Percentiles rank a stretch among this genome's conserved stretches.
These are phyloP conservation scores for Podospora comata DNA, from an alignment of 495 filamentous ascomycete species.

Conservation along the genomic window DNA sequence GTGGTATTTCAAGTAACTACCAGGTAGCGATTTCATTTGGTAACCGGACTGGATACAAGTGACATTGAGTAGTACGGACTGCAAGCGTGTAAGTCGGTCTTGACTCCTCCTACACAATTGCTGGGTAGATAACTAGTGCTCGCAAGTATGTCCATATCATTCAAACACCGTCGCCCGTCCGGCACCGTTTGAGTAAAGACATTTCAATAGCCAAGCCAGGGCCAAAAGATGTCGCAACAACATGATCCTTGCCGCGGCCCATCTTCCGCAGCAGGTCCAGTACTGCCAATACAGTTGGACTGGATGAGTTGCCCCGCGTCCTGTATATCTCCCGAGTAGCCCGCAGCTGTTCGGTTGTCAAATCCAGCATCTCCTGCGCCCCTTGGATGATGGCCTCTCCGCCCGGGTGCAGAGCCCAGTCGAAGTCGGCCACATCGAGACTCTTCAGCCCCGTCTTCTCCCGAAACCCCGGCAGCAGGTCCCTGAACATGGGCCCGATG, in stretches of 20 bases:
- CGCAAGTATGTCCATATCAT: too few species aligned
- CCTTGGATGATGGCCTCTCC: conserved; percentile 47
- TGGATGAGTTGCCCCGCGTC: too few species aligned
- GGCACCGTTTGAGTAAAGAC: conserved; percentile 20
- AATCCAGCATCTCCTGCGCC: conserved; percentile 32
- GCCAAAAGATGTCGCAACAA: conserved; percentile 46
- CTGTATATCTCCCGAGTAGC: conserved; percentile 9
- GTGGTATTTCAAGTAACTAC: too few species aligned
- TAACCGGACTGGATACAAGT: too few species aligned
- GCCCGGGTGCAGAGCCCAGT: conserved; percentile 52
- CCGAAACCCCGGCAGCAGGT: not conserved
- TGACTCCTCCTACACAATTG: too few species aligned
- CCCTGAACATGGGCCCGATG: conserved; percentile 13
- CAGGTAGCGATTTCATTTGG: too few species aligned
- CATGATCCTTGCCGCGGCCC: conserved; percentile 35
- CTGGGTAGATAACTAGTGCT: too few species aligned
- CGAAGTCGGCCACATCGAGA: conserved; percentile 31
- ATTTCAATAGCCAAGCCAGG: conserved; percentile 47
- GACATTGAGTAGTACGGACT: too few species aligned
- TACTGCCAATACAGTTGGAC: conserved; percentile 32
- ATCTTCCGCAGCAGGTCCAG: conserved; percentile 40
- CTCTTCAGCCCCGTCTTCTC: not conserved
- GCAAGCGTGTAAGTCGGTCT: too few species aligned
- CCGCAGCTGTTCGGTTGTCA: conserved; percentile 38
- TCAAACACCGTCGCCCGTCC: too few species aligned